Evolutionary conservation across 768 basidiomycete genomes (phyloP), one percentile per base, ranked within the genome.

Genomic region (Auriscalpium orientale): DNA sequence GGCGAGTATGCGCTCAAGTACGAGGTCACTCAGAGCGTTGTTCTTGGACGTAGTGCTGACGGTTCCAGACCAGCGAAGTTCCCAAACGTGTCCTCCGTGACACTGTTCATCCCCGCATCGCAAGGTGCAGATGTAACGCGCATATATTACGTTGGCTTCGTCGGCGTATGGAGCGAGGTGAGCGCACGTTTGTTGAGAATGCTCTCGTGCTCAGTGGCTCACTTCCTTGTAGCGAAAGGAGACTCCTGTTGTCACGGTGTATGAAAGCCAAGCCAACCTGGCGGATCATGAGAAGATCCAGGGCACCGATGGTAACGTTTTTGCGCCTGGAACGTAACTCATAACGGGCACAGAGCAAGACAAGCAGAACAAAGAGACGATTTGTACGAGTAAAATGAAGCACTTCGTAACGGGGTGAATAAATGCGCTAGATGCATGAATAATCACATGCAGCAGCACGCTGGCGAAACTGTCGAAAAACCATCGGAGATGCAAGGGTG

Each of bases 201-300:
- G 43, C n/a, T 22, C 16, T 38, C 4, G 35, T 48, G 6, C 18
- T 46, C 12, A 34, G 36, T 46, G 53, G 46, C 28, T 28, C 28
- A 28, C 28, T 28, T 28, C 28, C 4, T 53, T 43, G 13, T 63
- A 95, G 91, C 79, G 87, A 45, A 92, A 89, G 64, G 74, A 74
- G 50, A 81, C 85, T 57, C 90, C 93, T 1, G 78, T 91, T 40
- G 80, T 95, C 54, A 86, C 91, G 0, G 83, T 95, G 12, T 97
- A 95, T 63, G 94, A 97, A 69, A 72, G 88, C 0, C 87, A 89
- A 60, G 89, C 94, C 9, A 93, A 92, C 61, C 73, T 88, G 34
- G 88, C 91, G 1, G 94, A 95, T 67, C 94, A 95, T 62, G 78
- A 83, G 58, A 92, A 91, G 71, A 87, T 92, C 49, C 84, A 83